These are phyloP conservation scores for Colletotrichum navitas DNA, from an alignment of 2,329 filamentous ascomycete species.

Conservation along the genomic window DNA sequence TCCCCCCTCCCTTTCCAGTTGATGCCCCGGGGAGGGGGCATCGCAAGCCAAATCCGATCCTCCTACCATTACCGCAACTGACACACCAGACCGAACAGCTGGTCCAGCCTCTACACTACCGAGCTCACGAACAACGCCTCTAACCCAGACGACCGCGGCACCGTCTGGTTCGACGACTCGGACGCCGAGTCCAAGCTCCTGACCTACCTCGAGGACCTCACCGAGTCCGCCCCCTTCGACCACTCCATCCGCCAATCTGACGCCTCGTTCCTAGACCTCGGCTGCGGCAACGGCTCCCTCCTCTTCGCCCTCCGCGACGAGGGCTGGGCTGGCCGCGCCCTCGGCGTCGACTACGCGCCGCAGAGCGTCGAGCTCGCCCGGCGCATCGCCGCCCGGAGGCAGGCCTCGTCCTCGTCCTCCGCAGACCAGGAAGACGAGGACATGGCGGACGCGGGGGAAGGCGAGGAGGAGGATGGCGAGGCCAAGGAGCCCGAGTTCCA, in stretches of 20 bases:
- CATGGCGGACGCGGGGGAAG: constrained; percentile 43
- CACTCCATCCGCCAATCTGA: constrained; percentile 42
- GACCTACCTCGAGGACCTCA: constrained; percentile 66
- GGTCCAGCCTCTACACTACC: constrained; percentile 79
- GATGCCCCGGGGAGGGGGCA: neutral
- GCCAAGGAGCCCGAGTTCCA: constrained; percentile 56
- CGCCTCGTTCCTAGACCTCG: constrained; percentile 82
- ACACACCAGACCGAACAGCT: constrained; percentile 61
- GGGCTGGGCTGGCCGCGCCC: constrained; percentile 75
- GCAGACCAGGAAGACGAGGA: constrained; percentile 38
- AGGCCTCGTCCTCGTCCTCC: constrained; percentile 33
- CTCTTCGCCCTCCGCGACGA: constrained; percentile 81
- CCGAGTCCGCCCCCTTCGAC: constrained; percentile 43
- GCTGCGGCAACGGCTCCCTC: constrained; percentile 93
- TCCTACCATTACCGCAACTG: constrained; percentile 35
- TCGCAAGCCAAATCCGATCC: constrained; percentile 16
- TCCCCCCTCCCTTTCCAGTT: constrained; percentile 16
- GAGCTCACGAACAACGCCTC: constrained; percentile 79
- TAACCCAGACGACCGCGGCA: constrained; percentile 84
- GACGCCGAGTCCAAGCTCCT: constrained; percentile 87
- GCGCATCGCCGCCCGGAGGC: constrained; percentile 62
- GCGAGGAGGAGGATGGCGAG: neutral
- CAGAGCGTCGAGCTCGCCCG: constrained; percentile 80
- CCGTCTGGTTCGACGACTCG: constrained; percentile 96
- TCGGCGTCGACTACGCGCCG: constrained; percentile 90